Evolutionary conservation across 2,329 filamentous ascomycete species (phyloP), one percentile per base, ranked within the genome.

Genomic region (Xylariales sp.): DNA sequence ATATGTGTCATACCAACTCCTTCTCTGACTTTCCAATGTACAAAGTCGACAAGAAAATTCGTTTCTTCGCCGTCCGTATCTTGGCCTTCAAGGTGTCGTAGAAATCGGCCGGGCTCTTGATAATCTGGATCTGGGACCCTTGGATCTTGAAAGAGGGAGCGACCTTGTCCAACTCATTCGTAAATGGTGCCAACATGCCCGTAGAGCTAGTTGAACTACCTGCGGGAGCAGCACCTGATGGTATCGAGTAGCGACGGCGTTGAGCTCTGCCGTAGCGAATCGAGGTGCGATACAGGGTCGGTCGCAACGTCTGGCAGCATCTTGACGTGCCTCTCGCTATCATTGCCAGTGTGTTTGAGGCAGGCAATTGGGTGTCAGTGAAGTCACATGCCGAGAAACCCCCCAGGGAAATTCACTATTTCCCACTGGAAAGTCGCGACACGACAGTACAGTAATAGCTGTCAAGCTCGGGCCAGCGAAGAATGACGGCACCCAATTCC

Each of bases 21-120:
- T 84, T 76, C 64, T 98, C 93, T 2, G 86, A 86, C 62, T 91
- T 95, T 48, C 93, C 93, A 59, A 98, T 93, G 61, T 98, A 98
- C 39, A 98, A 69, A 1, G 93, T 98, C n/a, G 90, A 95, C 37
- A 98, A 70, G 60, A 94, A 98, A 51, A 98, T 84, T 45, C 87
- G 79, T 39, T 69, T 74, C 61, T 88, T 80, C 8, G 93, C 93
- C 48, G 76, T 78, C 39, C 77, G 78, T 58, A 98, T 96, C 67
- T 90, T 95, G 48, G 76, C 67, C 80, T 96, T 96, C 45, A 98
- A 70, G 6, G 84, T 88, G 52, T 86, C 81, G 64, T 96, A 98
- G 60, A 98, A 98, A 40, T 91, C 86, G n/a, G 78, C 66, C 0
- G 93, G 93, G 3, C 85, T 84, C 52, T 82, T 76, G 10, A 98